A percentile compares a stretch with the other conserved stretches of the same genome.
These are phyloP conservation scores for Bolboschoenus planiculmis DNA, from an alignment of 176 grass and related monocot genomes.

Conservation along the genomic window DNA sequence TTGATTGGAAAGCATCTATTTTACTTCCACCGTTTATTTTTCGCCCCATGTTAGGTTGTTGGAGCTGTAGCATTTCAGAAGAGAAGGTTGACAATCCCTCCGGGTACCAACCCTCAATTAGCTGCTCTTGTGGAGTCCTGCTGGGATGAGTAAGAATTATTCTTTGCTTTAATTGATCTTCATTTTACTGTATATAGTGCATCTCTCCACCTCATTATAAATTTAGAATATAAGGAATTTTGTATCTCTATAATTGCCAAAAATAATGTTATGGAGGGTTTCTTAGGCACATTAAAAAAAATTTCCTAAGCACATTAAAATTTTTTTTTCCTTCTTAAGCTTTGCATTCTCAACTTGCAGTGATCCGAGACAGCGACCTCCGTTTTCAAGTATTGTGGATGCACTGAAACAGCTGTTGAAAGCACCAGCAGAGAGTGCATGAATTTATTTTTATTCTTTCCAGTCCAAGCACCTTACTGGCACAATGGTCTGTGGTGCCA, in stretches of 20 bases:
- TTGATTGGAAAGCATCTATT: not conserved
- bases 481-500: not conserved
- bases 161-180: not conserved
- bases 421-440: constrained; percentile 38
- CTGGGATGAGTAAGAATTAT: constrained; percentile 72
- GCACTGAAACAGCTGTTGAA: constrained; percentile 67
- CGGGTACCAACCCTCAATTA: constrained; percentile 39
- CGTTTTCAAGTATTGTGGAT: constrained; percentile 84
- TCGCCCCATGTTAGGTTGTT: constrained; percentile 49
- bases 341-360: constrained; percentile 16
- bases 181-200: not conserved
- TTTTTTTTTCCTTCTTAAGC: not conserved
- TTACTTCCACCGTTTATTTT: not conserved
- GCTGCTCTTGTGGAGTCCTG: constrained; percentile 81
- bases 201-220: not conserved
- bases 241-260: not conserved
- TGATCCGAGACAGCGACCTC: constrained; percentile 71
- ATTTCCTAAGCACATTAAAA: too few species aligned
- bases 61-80: constrained; percentile 93
- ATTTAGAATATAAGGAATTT: not conserved
- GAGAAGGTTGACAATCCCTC: constrained; percentile 66
- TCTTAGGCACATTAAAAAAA: not conserved
- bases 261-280: not conserved
- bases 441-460: constrained; percentile 17
- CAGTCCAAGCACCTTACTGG: not conserved